Percentiles rank a stretch among this genome's conserved stretches.
phyloP scores from a whole-genome alignment of 805 yeast species.

The Kazachstania psychrophila region DNA sequence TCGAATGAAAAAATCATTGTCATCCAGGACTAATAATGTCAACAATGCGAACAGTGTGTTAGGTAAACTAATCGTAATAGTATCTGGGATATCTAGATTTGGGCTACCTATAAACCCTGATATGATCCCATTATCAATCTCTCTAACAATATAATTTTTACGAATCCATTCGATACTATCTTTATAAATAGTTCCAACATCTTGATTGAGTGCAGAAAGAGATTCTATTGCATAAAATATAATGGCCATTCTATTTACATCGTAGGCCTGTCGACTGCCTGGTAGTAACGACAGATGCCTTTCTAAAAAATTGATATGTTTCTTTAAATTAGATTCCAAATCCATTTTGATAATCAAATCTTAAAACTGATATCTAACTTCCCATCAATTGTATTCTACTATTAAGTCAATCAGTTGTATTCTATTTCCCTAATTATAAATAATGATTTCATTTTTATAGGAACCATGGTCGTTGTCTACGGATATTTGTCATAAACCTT shows the following conservation, averaged over 20 bases:
- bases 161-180: conserved; percentile 25
- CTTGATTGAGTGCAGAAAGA: conserved; percentile 22
- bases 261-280: conserved; percentile 47
- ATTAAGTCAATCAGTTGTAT: no score
- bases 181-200: conserved; percentile 23
- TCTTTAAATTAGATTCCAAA: conserved; percentile 6
- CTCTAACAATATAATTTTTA: conserved; percentile 17
- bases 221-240: conserved; percentile 63
- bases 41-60: conserved; percentile 68
- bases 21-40: conserved; percentile 43
- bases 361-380: no score
- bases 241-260: conserved; percentile 60
- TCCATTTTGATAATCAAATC: no score
- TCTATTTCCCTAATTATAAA: no score
- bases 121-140: conserved; percentile 26
- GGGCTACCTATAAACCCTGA: conserved; percentile 25
- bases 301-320: conserved; percentile 37
- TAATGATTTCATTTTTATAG: no score
- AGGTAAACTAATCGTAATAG: conserved; percentile 47
- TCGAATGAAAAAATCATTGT: conserved; percentile 32
- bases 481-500: no score
- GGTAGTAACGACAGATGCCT: conserved; percentile 50
- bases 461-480: no score
- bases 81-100: conserved; percentile 9
- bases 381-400: no score